Base-by-base conservation (phyloP, 768 basidiomycete species). In the Exidia glandulosa region DNA sequence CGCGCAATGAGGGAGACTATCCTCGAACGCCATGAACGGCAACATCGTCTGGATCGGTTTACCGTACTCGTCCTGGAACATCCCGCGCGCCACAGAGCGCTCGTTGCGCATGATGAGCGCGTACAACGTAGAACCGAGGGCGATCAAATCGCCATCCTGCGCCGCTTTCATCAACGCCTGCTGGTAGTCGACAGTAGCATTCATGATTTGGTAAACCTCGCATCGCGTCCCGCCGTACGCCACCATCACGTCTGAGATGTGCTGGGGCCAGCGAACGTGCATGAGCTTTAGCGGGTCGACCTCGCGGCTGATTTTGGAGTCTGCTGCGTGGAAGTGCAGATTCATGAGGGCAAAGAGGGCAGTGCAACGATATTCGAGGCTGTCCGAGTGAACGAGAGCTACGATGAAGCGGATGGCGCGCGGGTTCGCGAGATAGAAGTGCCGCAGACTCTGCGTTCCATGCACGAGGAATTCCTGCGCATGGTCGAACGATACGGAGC, bases 1-100 rank as follows among this genome's bases (percentile, higher is more conserved):
- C 9, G 85, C 84, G 65, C 83, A 84, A 23, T 75, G 70, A 3
- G 85, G 84, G 4, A 87, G 70, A 0, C 84, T 72, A 62, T 87
- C 84, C 6, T 72, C 64, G 79, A 80, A 88, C 70, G 74, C 75
- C 30, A 61, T 77, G 71, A 87, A 87, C 1, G 84, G 84, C 14
- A 87, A 71, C 1, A 83, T 84, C 14, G 78, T 41, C 58, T 78
- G 76, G 29, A 74, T 66, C 2, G 67, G 66, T 61, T 80, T 23
- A 6, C 77, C n/a, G 57, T 83, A 72, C 58, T 77, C 67, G 1
- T 70, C 64, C 64, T 81, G 74, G 68, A 81, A 86, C 27, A 66
- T 70, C 1, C 85, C 85, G n/a, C 86, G 78, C 4, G 73, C 67
- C 59, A 86, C 75, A 3, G 82, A 79, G 66, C 82, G 85, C 64